Conservation (phyloP, 2,329 filamentous ascomycete genomes). For the Anthostomella pinea region DNA sequence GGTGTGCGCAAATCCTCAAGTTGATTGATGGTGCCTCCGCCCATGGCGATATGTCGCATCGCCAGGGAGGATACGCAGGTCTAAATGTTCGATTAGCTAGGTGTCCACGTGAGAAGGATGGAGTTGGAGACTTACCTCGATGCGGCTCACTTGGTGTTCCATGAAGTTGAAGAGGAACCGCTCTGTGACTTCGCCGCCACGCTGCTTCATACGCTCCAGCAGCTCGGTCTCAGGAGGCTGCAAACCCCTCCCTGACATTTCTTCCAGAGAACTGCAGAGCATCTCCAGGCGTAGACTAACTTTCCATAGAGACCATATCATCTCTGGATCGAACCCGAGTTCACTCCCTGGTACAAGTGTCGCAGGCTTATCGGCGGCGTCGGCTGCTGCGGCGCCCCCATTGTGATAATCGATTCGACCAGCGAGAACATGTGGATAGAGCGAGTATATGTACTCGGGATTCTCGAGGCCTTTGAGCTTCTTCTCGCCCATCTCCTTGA, state of each 20-base stretch:
- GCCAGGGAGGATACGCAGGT: conserved; percentile 77
- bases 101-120: too few relatives aligned
- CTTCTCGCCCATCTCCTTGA: conserved; percentile 92
- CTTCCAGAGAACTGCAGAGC: conserved; percentile 86
- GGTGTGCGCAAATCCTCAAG: conserved; percentile 74
- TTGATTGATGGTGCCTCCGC: conserved; percentile 58
- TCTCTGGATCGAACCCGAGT: conserved; percentile 74
- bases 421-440: conserved; percentile 86
- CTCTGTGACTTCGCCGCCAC: conserved; percentile 85
- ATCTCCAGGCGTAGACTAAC: conserved; percentile 88
- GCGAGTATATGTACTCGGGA: conserved; percentile 89
- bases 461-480: conserved; percentile 98
- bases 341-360: conserved; percentile 63
- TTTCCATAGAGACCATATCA: conserved; percentile 87
- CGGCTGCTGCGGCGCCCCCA: conserved; percentile 35
- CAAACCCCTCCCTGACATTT: conserved; percentile 58
- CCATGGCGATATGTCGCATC: conserved; percentile 74
- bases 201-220: conserved; percentile 63
- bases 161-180: conserved; percentile 83
- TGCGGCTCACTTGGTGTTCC: conserved; percentile 91
- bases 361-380: conserved; percentile 54
- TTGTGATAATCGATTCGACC: conserved; percentile 73
- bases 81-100: conserved; percentile 44
- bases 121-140: conserved; percentile 67
- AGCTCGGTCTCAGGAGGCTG: conserved; percentile 81